Evolutionary conservation across 1,284 basidiomycete genomes (phyloP), one percentile per base, ranked within the genome.

Genomic region (Moesziomyces sp.): DNA sequence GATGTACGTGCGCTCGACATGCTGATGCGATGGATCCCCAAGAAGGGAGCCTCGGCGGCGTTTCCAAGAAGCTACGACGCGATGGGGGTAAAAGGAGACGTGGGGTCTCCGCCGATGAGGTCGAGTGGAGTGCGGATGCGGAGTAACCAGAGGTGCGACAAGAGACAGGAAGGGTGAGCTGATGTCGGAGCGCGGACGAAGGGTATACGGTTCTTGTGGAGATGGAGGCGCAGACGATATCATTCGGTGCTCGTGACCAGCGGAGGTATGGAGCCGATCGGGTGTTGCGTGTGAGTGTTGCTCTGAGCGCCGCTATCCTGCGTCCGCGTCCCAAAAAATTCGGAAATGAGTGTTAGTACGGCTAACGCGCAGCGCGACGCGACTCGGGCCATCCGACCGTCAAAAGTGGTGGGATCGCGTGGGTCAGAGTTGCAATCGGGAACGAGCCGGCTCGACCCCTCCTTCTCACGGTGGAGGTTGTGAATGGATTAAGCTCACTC

Each of bases 1-100:
- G 70, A 63, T 38, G 56, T 46, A 52, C 60, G 70, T 23, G 58
- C 58, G 44, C 54, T 56, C 43, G 69, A 66, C 69, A 72, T 72
- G 42, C 5, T 59, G 53, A 5, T 14, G 5, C 30, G 11, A 3
- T 19, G 42, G 18, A 0, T 23, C 23, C 28, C 3, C 40, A 6
- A 50, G n/a, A 34, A 10, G 30, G 11, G 30, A 10, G 30, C 13
- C 10, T 34, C 30, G 30, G 13, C 11, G 30, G 30, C 30, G 5
- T 5, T 34, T 11, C 30, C 10, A 40, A 35, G 35, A 35, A 40
- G 38, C 38, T 18, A 14, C 16, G 38, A 40, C 38, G 38, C 14
- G 38, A 3, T 40, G 11, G 7, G 16, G 16, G 0, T 16, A 3
- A 16, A 40, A 40, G 38, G 38, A 40, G 38, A 6, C 7, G 6